Evolutionary conservation across 2,329 filamentous ascomycete species (phyloP).

Genomic region (Cytospora piceae): DNA sequence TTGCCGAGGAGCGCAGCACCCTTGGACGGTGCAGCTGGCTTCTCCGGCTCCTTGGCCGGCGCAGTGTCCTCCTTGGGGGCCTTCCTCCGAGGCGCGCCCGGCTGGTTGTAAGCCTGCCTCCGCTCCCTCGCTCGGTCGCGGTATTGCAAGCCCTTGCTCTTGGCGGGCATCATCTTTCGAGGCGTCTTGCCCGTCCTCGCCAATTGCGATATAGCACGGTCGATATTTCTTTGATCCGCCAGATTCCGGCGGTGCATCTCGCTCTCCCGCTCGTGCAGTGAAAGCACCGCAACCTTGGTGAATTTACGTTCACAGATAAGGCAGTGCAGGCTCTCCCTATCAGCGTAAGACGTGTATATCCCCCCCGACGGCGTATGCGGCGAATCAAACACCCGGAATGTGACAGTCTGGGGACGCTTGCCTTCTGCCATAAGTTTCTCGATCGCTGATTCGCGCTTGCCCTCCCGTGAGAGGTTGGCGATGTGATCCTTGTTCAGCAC

Average conservation of each 20-base stretch:
- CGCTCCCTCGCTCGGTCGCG: slow-evolving; percentile 71
- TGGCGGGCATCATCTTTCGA: slow-evolving; percentile 38
- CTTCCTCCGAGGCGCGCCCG: slow-evolving; percentile 46
- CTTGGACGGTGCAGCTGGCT: slow-evolving; percentile 49
- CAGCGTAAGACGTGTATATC: slow-evolving; percentile 58
- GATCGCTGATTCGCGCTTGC: slow-evolving; percentile 32
- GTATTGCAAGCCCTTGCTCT: slow-evolving; percentile 47
- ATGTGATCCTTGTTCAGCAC: slow-evolving; percentile 58
- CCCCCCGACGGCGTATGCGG: slow-evolving; percentile 41
- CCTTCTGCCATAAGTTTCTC: slow-evolving; percentile 33
- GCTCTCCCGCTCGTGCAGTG: slow-evolving; percentile 50
- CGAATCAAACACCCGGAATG: slow-evolving; percentile 33
- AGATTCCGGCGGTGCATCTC: slow-evolving; percentile 46
- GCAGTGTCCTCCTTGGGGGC: slow-evolving; percentile 48
- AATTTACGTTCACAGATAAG: slow-evolving; percentile 49
- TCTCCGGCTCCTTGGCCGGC: slow-evolving; percentile 36
- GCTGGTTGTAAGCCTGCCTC: slow-evolving; percentile 64
- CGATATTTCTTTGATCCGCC: slow-evolving; percentile 36
- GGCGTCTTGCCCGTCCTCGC: slow-evolving; percentile 36
- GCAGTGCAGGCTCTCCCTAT: slow-evolving; percentile 48
- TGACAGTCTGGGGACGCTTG: slow-evolving; percentile 34
- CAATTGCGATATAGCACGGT: slow-evolving; percentile 39
- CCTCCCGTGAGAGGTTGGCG: slow-evolving; percentile 38
- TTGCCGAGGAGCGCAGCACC: slow-evolving; percentile 71
- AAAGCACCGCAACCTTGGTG: slow-evolving; percentile 44